A percentile compares a stretch with the other conserved stretches of the same genome.
Conservation (phyloP, 441 rosid species). For the Erodium moschatum region DNA sequence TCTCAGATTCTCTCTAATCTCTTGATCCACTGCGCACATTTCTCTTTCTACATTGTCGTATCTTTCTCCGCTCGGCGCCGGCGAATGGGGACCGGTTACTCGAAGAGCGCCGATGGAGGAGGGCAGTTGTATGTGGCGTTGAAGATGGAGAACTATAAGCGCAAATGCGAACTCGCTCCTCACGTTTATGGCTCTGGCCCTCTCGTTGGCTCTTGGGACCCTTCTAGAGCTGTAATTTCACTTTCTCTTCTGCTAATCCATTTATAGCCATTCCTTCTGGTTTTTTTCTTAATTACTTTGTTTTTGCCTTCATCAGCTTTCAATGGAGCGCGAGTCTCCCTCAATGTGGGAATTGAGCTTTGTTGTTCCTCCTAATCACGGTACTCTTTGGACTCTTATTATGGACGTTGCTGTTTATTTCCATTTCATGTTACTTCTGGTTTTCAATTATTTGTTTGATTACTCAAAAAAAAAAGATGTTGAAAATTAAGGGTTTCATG, state of each 20-base stretch:
- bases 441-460: background rate
- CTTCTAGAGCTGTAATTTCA: constrained; percentile 60
- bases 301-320: constrained; percentile 34
- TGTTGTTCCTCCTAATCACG: constrained; percentile 95
- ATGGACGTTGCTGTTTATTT: background rate
- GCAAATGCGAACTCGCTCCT: constrained; percentile 73
- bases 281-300: background rate
- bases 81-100: background rate
- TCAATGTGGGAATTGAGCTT: constrained; percentile 85
- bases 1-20: background rate
- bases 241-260: background rate
- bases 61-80: background rate
- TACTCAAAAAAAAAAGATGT: background rate
- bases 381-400: constrained; percentile 23
- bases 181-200: constrained; percentile 86
- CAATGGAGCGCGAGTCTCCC: constrained; percentile 82
- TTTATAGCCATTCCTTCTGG: background rate
- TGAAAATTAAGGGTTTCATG: background rate
- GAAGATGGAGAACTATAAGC: constrained; percentile 74
- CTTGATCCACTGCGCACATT: background rate
- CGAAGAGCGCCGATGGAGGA: constrained; percentile 23
- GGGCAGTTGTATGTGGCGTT: constrained; percentile 82
- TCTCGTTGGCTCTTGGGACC: constrained; percentile 89
- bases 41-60: background rate
- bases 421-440: background rate